Conservation (phyloP, 345 rosid genomes). For the Erucastrum elatum region DNA sequence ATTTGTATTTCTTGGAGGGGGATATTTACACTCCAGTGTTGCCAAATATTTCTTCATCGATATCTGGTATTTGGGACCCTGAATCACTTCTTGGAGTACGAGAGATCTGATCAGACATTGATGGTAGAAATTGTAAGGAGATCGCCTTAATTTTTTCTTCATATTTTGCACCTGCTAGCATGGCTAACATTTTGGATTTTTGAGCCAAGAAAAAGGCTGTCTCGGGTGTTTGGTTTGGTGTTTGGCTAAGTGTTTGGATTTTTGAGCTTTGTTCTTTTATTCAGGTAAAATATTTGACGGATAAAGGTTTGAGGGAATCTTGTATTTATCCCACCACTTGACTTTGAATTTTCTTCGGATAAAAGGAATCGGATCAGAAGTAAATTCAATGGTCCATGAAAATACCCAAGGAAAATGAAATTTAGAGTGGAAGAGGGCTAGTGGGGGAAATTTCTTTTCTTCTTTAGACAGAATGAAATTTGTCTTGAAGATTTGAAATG, state of each 20-base stretch:
- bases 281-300: neutral
- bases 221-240: neutral
- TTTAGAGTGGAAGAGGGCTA: neutral
- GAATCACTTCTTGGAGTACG: too few relatives aligned
- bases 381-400: neutral
- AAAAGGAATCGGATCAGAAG: neutral
- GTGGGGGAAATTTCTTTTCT: neutral
- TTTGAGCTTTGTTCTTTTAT: neutral
- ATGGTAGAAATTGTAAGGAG: too few relatives aligned
- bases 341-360: neutral
- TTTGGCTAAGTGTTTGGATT: neutral
- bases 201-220: neutral
- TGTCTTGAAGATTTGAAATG: too few relatives aligned
- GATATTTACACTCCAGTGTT: too few relatives aligned
- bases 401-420: neutral
- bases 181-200: neutral
- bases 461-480: too few relatives aligned
- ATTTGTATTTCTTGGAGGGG: too few relatives aligned
- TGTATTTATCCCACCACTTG: neutral
- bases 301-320: too few relatives aligned
- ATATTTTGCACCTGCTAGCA: neutral
- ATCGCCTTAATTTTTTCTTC: too few relatives aligned
- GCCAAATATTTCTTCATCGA: too few relatives aligned
- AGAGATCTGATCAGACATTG: too few relatives aligned
- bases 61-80: too few relatives aligned